A percentile compares a stretch with the other conserved stretches of the same genome.
Evolutionary conservation across 176 grass and related monocot species (phyloP).

Genomic region (Aegilops sharonensis): DNA sequence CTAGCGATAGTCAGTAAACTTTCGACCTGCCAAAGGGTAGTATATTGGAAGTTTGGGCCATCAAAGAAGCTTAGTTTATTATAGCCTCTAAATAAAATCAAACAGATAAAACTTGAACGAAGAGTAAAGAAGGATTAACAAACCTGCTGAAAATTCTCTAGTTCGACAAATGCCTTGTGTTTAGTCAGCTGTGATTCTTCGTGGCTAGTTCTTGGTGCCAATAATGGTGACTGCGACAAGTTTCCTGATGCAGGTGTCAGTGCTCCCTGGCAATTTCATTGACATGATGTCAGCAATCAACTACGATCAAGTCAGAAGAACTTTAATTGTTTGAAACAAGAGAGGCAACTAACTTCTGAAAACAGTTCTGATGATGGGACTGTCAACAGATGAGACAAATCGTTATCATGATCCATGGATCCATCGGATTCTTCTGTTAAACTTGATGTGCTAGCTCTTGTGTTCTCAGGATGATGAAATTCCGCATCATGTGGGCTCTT

Average conservation of each 20-base stretch:
- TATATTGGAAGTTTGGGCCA: conserved; percentile 1
- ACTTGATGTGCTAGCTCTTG: conserved; percentile 35
- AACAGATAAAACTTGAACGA: conserved; percentile 1
- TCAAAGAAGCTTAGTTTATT: neutral
- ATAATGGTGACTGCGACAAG: conserved; percentile 62
- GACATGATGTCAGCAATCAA: conserved; percentile 11
- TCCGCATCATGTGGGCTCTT: conserved; percentile 14
- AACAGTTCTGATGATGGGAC: conserved; percentile 49
- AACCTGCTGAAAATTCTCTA: conserved; percentile 95
- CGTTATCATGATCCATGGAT: conserved; percentile 33
- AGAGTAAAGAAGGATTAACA: neutral
- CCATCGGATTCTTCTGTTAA: conserved; percentile 32
- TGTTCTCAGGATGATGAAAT: conserved; percentile 14
- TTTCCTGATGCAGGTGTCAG: conserved; percentile 46
- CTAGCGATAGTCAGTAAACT: conserved; percentile 51
- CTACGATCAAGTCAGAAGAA: conserved; percentile 6
- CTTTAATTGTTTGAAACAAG: conserved; percentile 6
- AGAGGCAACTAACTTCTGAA: conserved; percentile 48
- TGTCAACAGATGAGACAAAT: conserved; percentile 28
- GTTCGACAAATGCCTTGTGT: conserved; percentile 61
- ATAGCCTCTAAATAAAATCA: neutral
- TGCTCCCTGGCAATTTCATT: conserved; percentile 41
- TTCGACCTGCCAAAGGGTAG: conserved; percentile 55
- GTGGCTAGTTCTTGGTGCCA: conserved; percentile 72
- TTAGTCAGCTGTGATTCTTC: conserved; percentile 63